These are phyloP conservation scores for Scutellaria barbata DNA, from an alignment of 257 asterid genomes.

Conservation along the genomic window DNA sequence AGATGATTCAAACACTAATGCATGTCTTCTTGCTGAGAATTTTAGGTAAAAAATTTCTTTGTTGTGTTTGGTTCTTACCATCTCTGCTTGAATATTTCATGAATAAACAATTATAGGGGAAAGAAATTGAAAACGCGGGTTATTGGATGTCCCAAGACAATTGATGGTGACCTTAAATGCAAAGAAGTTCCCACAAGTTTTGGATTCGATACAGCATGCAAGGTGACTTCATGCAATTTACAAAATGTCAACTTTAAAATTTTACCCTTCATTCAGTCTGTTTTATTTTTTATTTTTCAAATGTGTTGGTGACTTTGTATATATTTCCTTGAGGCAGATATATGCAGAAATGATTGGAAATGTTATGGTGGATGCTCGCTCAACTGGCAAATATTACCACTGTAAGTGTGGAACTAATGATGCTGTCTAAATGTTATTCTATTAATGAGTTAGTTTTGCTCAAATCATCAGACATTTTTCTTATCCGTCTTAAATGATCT, in stretches of 20 bases:
- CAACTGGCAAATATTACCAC: constrained; percentile 84
- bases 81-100: background rate
- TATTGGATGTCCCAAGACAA: constrained; percentile 85
- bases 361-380: constrained; percentile 70
- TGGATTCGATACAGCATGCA: constrained; percentile 90
- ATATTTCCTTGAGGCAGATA: constrained; percentile 48
- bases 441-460: constrained; percentile 7
- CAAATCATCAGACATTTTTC: background rate
- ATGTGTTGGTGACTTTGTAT: background rate
- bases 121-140: constrained; percentile 71
- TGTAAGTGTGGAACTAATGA: constrained; percentile 48
- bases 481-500: background rate
- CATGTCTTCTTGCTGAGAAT: constrained; percentile 85
- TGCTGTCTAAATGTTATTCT: background rate
- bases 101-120: constrained; percentile 46
- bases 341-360: constrained; percentile 66
- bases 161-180: constrained; percentile 81
- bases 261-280: background rate
- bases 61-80: constrained; percentile 8
- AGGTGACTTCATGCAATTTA: constrained; percentile 45
- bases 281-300: background rate
- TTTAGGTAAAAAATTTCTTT: constrained; percentile 48
- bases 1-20: constrained; percentile 85
- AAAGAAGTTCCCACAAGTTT: constrained; percentile 83
- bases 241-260: too few relatives aligned